phyloP scores from a whole-genome alignment of 2,329 filamentous ascomycete species.

The Aspergillus sp. region DNA sequence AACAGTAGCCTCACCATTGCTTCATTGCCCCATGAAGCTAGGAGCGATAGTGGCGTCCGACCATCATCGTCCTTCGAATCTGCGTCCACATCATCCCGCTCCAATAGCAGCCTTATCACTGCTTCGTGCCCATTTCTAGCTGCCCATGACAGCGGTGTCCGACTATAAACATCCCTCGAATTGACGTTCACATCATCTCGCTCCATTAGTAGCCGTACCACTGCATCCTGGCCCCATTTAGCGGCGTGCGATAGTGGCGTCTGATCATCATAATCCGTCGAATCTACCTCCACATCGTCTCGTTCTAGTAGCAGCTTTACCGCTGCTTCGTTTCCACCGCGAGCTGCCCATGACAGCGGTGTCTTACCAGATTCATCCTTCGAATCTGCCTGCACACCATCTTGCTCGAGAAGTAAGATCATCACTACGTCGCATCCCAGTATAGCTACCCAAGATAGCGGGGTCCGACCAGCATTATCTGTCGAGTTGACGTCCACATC shows the following conservation, averaged over 20 bases:
- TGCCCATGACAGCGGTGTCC: slow-evolving; percentile 15
- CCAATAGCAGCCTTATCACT: slow-evolving; percentile 11
- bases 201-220: slow-evolving; percentile 17
- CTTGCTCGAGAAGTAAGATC: slow-evolving; percentile 11
- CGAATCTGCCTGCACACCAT: slow-evolving; percentile 7
- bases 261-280: slow-evolving; percentile 7
- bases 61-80: neutral
- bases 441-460: slow-evolving; percentile 8
- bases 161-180: slow-evolving; percentile 9
- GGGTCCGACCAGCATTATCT: slow-evolving; percentile 6
- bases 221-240: slow-evolving; percentile 12
- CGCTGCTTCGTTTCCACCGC: slow-evolving; percentile 9
- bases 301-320: slow-evolving; percentile 11
- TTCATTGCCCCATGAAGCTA: too few relatives aligned
- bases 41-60: neutral
- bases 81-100: neutral
- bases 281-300: slow-evolving; percentile 2
- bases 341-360: slow-evolving; percentile 10
- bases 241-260: slow-evolving; percentile 12
- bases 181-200: slow-evolving; percentile 12
- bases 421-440: slow-evolving; percentile 13
- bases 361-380: slow-evolving; percentile 6
- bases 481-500: slow-evolving; percentile 8
- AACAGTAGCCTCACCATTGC: too few relatives aligned
- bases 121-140: slow-evolving; percentile 12